A percentile compares a stretch with the other conserved stretches of the same genome.
Evolutionary conservation across 1,284 basidiomycete species (phyloP).

Genomic region (Ustilago hordei): DNA sequence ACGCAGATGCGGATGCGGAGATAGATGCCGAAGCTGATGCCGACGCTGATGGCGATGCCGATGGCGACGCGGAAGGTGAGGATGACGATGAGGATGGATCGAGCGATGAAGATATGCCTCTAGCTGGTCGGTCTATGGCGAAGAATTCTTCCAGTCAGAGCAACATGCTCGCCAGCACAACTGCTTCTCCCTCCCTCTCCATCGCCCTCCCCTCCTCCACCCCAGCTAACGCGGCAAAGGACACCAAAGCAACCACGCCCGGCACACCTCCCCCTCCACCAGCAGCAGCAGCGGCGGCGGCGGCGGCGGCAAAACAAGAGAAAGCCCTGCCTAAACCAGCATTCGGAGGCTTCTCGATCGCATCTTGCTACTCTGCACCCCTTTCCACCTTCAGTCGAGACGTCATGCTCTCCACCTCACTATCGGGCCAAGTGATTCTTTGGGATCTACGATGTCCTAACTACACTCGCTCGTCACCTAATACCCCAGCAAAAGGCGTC

Average conservation of each 20-base stretch:
- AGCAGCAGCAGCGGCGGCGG: neutral
- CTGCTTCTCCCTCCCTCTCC: constrained; percentile 24
- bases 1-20: constrained; percentile 54
- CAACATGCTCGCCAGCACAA: constrained; percentile 9
- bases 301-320: constrained; percentile 11
- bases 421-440: constrained; percentile 91
- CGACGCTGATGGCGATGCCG: constrained; percentile 47
- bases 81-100: constrained; percentile 70
- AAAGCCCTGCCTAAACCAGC: constrained; percentile 59
- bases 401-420: constrained; percentile 85
- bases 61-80: constrained; percentile 20
- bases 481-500: constrained; percentile 73
- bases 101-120: constrained; percentile 54
- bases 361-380: constrained; percentile 63
- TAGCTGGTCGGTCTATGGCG: constrained; percentile 39
- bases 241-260: constrained; percentile 5
- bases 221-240: neutral
- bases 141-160: constrained; percentile 32
- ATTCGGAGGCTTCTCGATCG: constrained; percentile 58
- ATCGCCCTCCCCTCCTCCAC: constrained; percentile 16
- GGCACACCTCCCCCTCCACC: constrained; percentile 11
- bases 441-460: constrained; percentile 84
- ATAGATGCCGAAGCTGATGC: constrained; percentile 44
- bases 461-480: constrained; percentile 70
- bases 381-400: constrained; percentile 78